These are phyloP conservation scores for Kwoniella sp. DNA, from an alignment of 768 basidiomycete species.

Conservation along the genomic window DNA sequence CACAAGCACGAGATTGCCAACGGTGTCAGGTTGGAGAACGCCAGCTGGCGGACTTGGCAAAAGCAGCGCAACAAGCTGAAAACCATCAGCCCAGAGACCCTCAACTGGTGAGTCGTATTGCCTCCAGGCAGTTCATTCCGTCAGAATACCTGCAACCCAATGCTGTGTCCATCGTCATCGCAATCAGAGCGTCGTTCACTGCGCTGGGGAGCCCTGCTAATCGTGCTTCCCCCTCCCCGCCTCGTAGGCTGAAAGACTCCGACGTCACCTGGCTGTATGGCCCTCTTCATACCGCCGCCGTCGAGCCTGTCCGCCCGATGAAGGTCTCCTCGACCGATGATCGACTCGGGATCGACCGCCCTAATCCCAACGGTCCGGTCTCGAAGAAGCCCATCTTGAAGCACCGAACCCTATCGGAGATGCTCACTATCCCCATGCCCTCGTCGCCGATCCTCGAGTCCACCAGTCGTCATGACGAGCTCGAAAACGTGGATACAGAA, in stretches of 20 bases:
- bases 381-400: slow-evolving; percentile 84
- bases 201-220: neutral
- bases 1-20: slow-evolving; percentile 98
- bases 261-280: slow-evolving; percentile 99
- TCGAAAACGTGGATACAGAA: slow-evolving; percentile 54
- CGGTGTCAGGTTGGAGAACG: slow-evolving; percentile 90
- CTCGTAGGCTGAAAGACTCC: slow-evolving; percentile 88
- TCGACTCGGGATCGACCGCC: slow-evolving; percentile 55
- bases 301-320: slow-evolving; percentile 70
- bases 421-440: slow-evolving; percentile 71
- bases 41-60: slow-evolving; percentile 99
- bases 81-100: slow-evolving; percentile 91
- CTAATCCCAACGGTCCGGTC: slow-evolving; percentile 10
- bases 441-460: slow-evolving; percentile 61
- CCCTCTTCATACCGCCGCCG: slow-evolving; percentile 81
- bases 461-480: slow-evolving; percentile 23
- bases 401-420: slow-evolving; percentile 84
- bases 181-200: no score
- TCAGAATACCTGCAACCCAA: no score
- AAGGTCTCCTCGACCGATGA: slow-evolving; percentile 57
- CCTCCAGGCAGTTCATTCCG: no score
- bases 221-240: neutral
- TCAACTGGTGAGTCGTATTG: slow-evolving; percentile 75
- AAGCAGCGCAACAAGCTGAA: slow-evolving; percentile 95
- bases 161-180: no score